Evolutionary conservation across 2,329 filamentous ascomycete genomes (phyloP).

Genomic region (Lecanicillium sp.): DNA sequence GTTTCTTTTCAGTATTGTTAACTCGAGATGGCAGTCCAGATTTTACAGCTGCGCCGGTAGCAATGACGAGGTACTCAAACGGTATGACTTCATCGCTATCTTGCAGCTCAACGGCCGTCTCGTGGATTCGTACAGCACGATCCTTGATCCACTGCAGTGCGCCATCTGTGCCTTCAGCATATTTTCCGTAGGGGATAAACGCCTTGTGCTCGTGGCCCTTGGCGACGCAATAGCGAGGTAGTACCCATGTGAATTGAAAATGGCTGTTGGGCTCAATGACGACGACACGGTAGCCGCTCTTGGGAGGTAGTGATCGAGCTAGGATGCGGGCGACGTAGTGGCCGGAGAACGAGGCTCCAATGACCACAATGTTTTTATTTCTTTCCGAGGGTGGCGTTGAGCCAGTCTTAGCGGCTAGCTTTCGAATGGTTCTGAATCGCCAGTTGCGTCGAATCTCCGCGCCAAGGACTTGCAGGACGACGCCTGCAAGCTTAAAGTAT

Average conservation of each 20-base stretch:
- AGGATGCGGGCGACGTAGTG: constrained; percentile 39
- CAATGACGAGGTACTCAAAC: constrained; percentile 49
- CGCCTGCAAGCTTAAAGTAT: constrained; percentile 19
- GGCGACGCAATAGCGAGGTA: constrained; percentile 50
- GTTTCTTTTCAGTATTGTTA: constrained; percentile 28
- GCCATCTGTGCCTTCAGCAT: constrained; percentile 25
- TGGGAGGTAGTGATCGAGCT: constrained; percentile 36
- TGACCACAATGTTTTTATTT: constrained; percentile 40
- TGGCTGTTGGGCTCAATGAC: constrained; percentile 52
- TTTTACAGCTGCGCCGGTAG: constrained; percentile 42
- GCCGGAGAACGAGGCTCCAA: constrained; percentile 52
- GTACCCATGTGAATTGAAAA: constrained; percentile 52
- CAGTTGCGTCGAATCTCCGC: constrained; percentile 14
- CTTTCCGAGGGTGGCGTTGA: constrained; percentile 12
- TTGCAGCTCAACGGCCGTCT: constrained; percentile 29
- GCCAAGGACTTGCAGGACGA: constrained; percentile 16
- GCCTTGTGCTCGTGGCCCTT: constrained; percentile 46
- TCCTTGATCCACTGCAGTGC: constrained; percentile 32
- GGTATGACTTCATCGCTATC: constrained; percentile 33
- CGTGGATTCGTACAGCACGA: constrained; percentile 28
- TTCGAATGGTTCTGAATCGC: constrained; percentile 10
- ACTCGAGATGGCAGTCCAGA: constrained; percentile 40
- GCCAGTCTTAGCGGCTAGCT: constrained; percentile 8
- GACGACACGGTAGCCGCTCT: constrained; percentile 39
- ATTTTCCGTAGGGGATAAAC: constrained; percentile 49